Evolutionary conservation across 192 early-diverging fungal species (phyloP).

Genomic region (Podila epicladia): DNA sequence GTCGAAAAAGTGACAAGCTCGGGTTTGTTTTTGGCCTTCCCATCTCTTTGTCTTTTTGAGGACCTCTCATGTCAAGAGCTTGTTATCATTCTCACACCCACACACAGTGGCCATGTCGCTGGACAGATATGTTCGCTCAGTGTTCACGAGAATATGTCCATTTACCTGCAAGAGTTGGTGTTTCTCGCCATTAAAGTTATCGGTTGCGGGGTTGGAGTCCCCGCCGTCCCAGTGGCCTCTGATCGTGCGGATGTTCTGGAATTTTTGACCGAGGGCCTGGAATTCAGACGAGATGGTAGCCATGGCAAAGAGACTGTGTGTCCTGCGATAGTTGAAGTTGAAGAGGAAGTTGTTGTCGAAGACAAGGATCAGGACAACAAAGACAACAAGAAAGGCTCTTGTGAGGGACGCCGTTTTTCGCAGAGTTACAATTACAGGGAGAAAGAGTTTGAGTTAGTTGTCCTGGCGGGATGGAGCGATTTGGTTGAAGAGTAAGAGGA

Average conservation of each 20-base stretch:
- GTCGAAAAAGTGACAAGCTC: background rate
- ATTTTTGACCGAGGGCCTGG: slow-evolving; percentile 37
- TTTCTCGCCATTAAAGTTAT: slow-evolving; percentile 55
- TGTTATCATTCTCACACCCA: background rate
- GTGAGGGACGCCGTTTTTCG: no score
- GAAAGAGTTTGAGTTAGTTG: no score
- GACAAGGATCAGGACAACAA: background rate
- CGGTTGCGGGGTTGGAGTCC: slow-evolving; percentile 34
- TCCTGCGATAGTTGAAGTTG: background rate
- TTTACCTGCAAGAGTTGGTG: slow-evolving; percentile 51
- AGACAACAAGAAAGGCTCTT: background rate
- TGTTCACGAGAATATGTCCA: background rate
- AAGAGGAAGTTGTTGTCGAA: background rate
- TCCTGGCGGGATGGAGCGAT: no score
- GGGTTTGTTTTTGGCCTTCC: background rate
- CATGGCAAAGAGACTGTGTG: slow-evolving; percentile 10
- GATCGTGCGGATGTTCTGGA: slow-evolving; percentile 43
- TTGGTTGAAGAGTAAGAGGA: no score
- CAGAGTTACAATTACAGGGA: background rate
- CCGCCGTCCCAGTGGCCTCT: slow-evolving; percentile 52
- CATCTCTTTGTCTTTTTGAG: background rate
- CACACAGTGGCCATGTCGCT: background rate
- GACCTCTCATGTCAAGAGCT: background rate
- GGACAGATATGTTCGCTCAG: background rate
- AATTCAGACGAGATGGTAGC: slow-evolving; percentile 37